A percentile compares a stretch with the other conserved stretches of the same genome.
Evolutionary conservation across 2,329 filamentous ascomycete species (phyloP).

Genomic region (Penicillium sp.): DNA sequence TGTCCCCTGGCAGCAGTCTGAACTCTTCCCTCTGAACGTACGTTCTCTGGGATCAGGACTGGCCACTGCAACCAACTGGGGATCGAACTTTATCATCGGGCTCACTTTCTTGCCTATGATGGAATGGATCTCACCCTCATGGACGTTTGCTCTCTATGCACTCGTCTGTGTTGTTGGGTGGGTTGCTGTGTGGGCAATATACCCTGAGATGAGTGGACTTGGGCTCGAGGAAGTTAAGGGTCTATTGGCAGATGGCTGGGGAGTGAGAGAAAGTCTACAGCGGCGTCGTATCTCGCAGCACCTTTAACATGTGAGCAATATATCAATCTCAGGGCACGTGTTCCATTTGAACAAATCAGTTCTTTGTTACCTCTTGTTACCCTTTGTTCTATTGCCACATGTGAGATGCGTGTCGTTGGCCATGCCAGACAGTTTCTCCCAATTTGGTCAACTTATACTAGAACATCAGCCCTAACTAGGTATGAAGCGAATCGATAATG

Average conservation of each 20-base stretch:
- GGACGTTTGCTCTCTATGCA: constrained; percentile 82
- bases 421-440: not conserved
- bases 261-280: constrained; percentile 54
- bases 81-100: constrained; percentile 79
- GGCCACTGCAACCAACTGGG: constrained; percentile 79
- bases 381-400: not conserved
- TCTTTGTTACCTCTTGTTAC: not conserved
- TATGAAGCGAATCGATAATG: not conserved
- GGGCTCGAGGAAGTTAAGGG: constrained; percentile 76
- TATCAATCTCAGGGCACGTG: not conserved
- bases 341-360: not conserved
- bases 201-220: constrained; percentile 82
- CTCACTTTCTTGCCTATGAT: constrained; percentile 87
- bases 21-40: constrained; percentile 73
- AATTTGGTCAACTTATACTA: not conserved
- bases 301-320: not conserved
- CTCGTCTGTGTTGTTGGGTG: constrained; percentile 67
- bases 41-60: constrained; percentile 63
- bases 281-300: constrained; percentile 2
- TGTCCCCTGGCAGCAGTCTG: constrained; percentile 94
- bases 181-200: constrained; percentile 67
- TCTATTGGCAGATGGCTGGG: constrained; percentile 71
- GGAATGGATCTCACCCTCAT: constrained; percentile 68
- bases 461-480: not conserved
- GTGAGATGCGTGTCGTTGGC: not conserved